Conservation (phyloP, 1,284 basidiomycete species). For the Melampsora americana region DNA sequence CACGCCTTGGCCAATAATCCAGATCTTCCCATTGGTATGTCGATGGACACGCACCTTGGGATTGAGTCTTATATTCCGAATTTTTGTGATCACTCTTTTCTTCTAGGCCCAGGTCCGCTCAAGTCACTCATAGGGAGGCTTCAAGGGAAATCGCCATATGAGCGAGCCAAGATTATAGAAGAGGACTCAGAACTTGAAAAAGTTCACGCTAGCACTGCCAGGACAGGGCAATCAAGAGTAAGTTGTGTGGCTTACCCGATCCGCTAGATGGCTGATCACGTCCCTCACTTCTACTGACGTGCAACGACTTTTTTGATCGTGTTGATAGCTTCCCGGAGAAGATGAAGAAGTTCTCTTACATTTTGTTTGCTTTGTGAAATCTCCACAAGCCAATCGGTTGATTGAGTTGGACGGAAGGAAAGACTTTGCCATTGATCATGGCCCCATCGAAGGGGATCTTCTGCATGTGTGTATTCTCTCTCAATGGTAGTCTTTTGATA, state of each 20-base stretch:
- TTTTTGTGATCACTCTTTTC: background rate
- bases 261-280: no score
- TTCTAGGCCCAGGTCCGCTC: slow-evolving; percentile 17
- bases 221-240: slow-evolving; percentile 49
- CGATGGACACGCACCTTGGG: background rate
- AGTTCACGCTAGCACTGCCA: slow-evolving; percentile 45
- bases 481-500: background rate
- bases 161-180: slow-evolving; percentile 32
- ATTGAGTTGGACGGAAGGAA: slow-evolving; percentile 53
- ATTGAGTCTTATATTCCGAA: background rate
- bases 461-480: slow-evolving; percentile 15
- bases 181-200: slow-evolving; percentile 19
- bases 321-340: slow-evolving; percentile 48
- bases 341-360: slow-evolving; percentile 52
- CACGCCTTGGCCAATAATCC: slow-evolving; percentile 52
- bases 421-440: slow-evolving; percentile 50
- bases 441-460: slow-evolving; percentile 21
- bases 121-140: slow-evolving; percentile 26
- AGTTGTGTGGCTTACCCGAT: slow-evolving; percentile 47
- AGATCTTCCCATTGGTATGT: slow-evolving; percentile 44
- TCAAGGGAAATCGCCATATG: slow-evolving; percentile 16
- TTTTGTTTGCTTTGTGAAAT: slow-evolving; percentile 53
- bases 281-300: background rate
- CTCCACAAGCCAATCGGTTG: slow-evolving; percentile 43
- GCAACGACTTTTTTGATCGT: background rate